Percentiles rank a stretch among this genome's conserved stretches.
These are phyloP conservation scores for Mortierella sp. DNA, from an alignment of 371 early-diverging fungal species.

Conservation along the genomic window DNA sequence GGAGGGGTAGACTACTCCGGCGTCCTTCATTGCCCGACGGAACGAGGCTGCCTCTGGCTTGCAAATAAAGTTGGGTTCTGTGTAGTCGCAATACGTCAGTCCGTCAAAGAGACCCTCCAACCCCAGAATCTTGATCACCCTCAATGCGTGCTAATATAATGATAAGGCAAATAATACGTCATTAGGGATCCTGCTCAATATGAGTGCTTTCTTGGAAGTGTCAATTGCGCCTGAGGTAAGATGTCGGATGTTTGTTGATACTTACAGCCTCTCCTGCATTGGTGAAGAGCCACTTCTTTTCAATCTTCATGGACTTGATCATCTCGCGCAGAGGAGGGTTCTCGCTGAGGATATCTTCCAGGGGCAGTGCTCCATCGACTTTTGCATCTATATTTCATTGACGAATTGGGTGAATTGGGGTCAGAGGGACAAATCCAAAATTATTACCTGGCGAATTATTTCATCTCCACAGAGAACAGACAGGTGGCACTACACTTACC, in stretches of 20 bases:
- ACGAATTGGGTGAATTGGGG: not conserved
- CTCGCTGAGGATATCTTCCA: conserved; percentile 73
- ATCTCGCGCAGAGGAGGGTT: conserved; percentile 77
- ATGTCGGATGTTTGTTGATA: not conserved
- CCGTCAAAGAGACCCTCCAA: conserved; percentile 86
- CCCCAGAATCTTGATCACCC: conserved; percentile 75
- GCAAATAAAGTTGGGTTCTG: conserved; percentile 77
- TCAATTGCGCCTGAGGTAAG: not conserved
- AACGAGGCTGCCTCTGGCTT: conserved; percentile 79
- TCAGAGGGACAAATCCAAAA: not conserved
- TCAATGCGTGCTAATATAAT: conserved; percentile 71
- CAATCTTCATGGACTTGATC: conserved; percentile 65
- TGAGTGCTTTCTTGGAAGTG: not conserved
- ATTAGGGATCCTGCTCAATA: not conserved
- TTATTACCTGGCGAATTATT: not conserved
- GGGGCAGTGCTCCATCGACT: conserved; percentile 82
- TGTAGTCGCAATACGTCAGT: conserved; percentile 84
- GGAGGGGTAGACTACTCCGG: conserved; percentile 68
- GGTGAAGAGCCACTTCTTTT: conserved; percentile 87
- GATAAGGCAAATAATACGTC: not conserved
- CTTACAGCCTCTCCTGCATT: conserved; percentile 81
- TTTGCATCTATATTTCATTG: conserved; percentile 61
- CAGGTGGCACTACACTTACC: conserved; percentile 14
- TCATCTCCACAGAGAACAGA: not conserved
- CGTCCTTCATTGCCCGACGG: conserved; percentile 78